A percentile compares a stretch with the other conserved stretches of the same genome.
phyloP scores from a whole-genome alignment of 2,329 filamentous ascomycete species.

The Pseudogymnoascus sp. region DNA sequence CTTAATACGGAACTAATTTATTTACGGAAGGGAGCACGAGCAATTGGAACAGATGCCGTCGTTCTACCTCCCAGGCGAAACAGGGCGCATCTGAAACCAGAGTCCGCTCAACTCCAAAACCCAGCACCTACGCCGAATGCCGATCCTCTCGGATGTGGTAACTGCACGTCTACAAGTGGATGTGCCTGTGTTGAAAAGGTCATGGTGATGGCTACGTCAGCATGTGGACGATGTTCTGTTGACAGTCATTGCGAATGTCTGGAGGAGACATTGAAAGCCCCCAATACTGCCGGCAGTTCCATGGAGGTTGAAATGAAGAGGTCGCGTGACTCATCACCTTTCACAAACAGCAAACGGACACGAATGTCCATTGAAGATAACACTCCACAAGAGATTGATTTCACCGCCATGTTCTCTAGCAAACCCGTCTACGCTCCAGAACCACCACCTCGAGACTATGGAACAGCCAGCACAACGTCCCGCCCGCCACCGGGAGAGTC shows the following conservation, averaged over 20 bases:
- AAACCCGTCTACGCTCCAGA: slow-evolving; percentile 19
- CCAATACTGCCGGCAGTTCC: slow-evolving; percentile 15
- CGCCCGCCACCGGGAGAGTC: slow-evolving; percentile 49
- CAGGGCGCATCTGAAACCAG: slow-evolving; percentile 1
- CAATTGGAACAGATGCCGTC: slow-evolving; percentile 32
- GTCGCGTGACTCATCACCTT: slow-evolving; percentile 13
- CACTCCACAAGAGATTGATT: slow-evolving; percentile 59
- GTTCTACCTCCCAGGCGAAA: slow-evolving; percentile 30
- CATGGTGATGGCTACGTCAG: slow-evolving; percentile 44
- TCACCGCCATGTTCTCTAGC: slow-evolving; percentile 57
- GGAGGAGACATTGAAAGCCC: slow-evolving; percentile 34
- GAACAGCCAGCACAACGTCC: slow-evolving; percentile 21
- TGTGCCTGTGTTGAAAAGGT: slow-evolving; percentile 55
- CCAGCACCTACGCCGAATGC: slow-evolving; percentile 14
- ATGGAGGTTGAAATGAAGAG: slow-evolving; percentile 23
- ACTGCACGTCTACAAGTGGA: slow-evolving; percentile 43
- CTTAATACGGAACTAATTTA: slow-evolving; percentile 33
- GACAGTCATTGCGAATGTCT: slow-evolving; percentile 56
- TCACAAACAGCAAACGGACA: slow-evolving; percentile 42
- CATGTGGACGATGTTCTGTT: slow-evolving; percentile 59
- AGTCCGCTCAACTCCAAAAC: slow-evolving; percentile 16
- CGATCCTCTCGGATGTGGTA: slow-evolving; percentile 41
- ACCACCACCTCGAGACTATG: slow-evolving; percentile 20
- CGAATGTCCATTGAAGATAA: slow-evolving; percentile 38
- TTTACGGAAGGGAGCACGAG: slow-evolving; percentile 24